Evolutionary conservation across 148 eudicot species (phyloP).

Genomic region (Hydrangea macrophylla): DNA sequence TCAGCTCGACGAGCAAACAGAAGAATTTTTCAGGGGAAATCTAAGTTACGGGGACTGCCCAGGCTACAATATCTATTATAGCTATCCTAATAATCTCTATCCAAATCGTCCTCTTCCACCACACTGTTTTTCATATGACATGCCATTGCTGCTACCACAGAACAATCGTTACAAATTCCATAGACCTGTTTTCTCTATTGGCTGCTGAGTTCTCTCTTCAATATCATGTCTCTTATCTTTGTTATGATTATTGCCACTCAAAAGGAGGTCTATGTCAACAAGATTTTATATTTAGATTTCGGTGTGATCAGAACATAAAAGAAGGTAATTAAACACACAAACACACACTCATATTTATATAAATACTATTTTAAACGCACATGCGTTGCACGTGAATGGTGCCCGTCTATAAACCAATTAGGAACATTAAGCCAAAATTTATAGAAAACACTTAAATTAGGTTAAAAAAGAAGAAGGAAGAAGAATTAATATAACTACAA

Average conservation of each 20-base stretch:
- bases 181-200: neutral
- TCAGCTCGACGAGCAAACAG: neutral
- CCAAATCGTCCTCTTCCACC: neutral
- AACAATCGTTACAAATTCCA: neutral
- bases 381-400: too few relatives aligned
- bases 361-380: too few relatives aligned
- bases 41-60: neutral
- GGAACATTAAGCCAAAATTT: too few relatives aligned
- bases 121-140: neutral
- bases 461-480: too few relatives aligned
- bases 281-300: too few relatives aligned
- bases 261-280: neutral
- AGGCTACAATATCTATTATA: neutral
- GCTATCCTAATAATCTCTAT: neutral
- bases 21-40: neutral
- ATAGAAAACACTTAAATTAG: too few relatives aligned
- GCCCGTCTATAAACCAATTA: too few relatives aligned
- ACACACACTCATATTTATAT: too few relatives aligned
- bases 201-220: neutral
- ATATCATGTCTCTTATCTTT: neutral
- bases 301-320: too few relatives aligned
- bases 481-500: too few relatives aligned
- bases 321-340: too few relatives aligned
- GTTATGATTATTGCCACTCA: neutral
- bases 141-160: neutral